A percentile compares a stretch with the other conserved stretches of the same genome.
Conservation (phyloP, 176 grass and related monocot species). For the Rhynchospora breviuscula region DNA sequence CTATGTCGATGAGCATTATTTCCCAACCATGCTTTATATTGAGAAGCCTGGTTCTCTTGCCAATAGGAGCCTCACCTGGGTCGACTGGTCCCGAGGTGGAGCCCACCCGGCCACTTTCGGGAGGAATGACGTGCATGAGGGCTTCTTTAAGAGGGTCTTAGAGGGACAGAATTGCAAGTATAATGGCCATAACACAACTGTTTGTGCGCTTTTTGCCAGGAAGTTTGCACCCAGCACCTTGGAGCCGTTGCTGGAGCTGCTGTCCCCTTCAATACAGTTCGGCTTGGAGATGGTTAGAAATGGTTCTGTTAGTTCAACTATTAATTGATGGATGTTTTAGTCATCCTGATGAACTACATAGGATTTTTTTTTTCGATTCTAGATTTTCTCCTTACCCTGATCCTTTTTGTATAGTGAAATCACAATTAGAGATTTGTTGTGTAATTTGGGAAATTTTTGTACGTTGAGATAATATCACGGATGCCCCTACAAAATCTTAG, state of each 20-base stretch:
- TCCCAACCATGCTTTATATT: slow-evolving; percentile 80
- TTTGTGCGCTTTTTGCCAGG: slow-evolving; percentile 79
- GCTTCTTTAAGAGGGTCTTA: slow-evolving; percentile 61
- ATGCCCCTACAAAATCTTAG: background rate
- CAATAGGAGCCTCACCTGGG: slow-evolving; percentile 82
- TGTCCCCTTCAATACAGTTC: slow-evolving; percentile 46
- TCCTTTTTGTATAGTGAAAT: slow-evolving; percentile 23
- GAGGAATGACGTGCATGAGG: slow-evolving; percentile 49
- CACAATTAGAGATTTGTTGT: slow-evolving; percentile 10
- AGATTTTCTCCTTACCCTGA: background rate
- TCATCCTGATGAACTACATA: background rate
- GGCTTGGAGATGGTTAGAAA: slow-evolving; percentile 24
- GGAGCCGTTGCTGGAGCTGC: slow-evolving; percentile 62
- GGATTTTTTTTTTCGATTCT: background rate
- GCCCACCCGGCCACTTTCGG: slow-evolving; percentile 97
- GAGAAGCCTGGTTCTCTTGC: slow-evolving; percentile 65
- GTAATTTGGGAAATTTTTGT: background rate
- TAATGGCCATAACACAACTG: slow-evolving; percentile 46
- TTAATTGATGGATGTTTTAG: background rate
- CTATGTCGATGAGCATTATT: slow-evolving; percentile 97
- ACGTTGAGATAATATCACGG: background rate
- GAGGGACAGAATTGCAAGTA: slow-evolving; percentile 56
- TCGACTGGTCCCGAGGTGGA: slow-evolving; percentile 94
- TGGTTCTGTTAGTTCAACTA: background rate
- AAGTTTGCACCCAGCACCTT: slow-evolving; percentile 83